phyloP scores from a whole-genome alignment of 108 stramenopile genomes.

The Cyclotella atomus region DNA sequence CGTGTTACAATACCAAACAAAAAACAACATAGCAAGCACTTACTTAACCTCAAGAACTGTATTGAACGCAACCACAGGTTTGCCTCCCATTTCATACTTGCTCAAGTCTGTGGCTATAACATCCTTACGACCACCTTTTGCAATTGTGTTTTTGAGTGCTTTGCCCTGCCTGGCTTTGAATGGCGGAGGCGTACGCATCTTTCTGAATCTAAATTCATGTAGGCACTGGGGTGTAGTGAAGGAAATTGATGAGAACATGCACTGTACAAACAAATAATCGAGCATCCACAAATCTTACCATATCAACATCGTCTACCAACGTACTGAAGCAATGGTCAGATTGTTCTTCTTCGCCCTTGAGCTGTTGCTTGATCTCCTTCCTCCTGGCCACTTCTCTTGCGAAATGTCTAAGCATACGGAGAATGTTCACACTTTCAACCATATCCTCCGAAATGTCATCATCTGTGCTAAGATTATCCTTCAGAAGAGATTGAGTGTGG shows the following conservation, averaged over 20 bases:
- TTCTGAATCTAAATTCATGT: constrained; percentile 74
- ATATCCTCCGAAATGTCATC: constrained; percentile 31
- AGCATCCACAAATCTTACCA: constrained; percentile 17
- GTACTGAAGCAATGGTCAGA: constrained; percentile 47
- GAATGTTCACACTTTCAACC: constrained; percentile 50
- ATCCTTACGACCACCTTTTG: constrained; percentile 26
- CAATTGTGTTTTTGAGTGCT: constrained; percentile 43
- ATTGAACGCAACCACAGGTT: constrained; percentile 46
- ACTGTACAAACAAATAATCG: background rate
- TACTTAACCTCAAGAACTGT: constrained; percentile 33
- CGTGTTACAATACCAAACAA: no score
- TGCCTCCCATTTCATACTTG: constrained; percentile 32
- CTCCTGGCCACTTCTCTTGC: constrained; percentile 59
- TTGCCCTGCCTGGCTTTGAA: constrained; percentile 48
- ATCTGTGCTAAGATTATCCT: constrained; percentile 11
- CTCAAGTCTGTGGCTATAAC: constrained; percentile 45
- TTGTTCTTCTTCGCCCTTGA: constrained; percentile 37
- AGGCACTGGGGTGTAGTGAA: constrained; percentile 32
- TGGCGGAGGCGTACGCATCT: constrained; percentile 34
- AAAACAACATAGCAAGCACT: no score
- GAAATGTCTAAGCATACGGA: constrained; percentile 57
- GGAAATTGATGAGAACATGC: no score
- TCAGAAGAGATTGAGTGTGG: constrained; percentile 29
- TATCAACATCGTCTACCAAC: constrained; percentile 66
- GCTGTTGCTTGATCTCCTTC: constrained; percentile 30